Conservation (phyloP, 139 green algal genomes). For the Picochlorum sp. region DNA sequence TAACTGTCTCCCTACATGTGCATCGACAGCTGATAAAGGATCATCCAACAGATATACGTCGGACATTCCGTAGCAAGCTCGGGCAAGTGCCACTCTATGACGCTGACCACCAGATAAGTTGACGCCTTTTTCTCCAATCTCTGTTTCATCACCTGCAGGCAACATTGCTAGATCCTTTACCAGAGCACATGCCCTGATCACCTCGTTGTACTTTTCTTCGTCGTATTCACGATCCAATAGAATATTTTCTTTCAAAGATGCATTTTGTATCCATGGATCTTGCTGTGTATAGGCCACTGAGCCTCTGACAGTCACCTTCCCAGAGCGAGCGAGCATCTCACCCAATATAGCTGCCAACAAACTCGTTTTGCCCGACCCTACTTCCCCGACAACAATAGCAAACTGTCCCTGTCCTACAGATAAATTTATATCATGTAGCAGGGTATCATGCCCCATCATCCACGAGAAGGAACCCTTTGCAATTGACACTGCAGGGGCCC, state of each 20-base stretch:
- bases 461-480: constrained; percentile 29
- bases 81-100: constrained; percentile 61
- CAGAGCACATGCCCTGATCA: constrained; percentile 52
- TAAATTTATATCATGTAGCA: constrained; percentile 32
- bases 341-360: constrained; percentile 56
- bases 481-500: neutral
- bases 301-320: constrained; percentile 26
- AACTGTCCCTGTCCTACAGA: constrained; percentile 30
- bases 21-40: constrained; percentile 83
- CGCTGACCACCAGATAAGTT: constrained; percentile 44
- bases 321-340: constrained; percentile 24
- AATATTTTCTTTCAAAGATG: constrained; percentile 69
- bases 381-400: constrained; percentile 42
- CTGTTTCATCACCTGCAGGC: constrained; percentile 25
- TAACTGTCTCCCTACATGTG: constrained; percentile 70
- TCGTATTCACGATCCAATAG: constrained; percentile 60
- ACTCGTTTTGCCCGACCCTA: constrained; percentile 54
- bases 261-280: constrained; percentile 67
- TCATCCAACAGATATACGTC: constrained; percentile 88
- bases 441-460: neutral
- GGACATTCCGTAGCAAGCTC: constrained; percentile 55
- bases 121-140: constrained; percentile 47
- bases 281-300: constrained; percentile 62
- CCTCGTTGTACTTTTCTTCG: constrained; percentile 34
- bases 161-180: constrained; percentile 39